Evolutionary conservation across 768 basidiomycete genomes (phyloP), one percentile per base, ranked within the genome.

Genomic region (Agaricus subrufescens): DNA sequence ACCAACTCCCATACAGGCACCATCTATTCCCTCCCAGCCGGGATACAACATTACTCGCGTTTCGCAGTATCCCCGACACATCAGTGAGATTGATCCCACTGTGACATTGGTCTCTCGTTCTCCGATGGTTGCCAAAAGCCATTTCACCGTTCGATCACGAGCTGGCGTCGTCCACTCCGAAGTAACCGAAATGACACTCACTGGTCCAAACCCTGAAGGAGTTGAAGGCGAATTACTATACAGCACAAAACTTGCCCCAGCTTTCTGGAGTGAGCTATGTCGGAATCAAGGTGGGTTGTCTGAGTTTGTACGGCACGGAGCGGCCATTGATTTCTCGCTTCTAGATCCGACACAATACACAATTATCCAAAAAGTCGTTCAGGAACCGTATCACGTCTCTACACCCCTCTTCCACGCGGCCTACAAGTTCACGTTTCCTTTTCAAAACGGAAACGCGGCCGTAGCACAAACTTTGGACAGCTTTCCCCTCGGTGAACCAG

Each of bases 291-390:
- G 88, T 87, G 61, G 53, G 77, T 61, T 19, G 40, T 64, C 9
- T 25, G 47, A 3, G 46, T 29, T 5, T 3, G 30, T 5, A n/a
- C 9, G 43, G 43, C 8, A 44, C 27, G 15, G 0, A 29, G 27
- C 30, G 15, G 15, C 6, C 37, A n/a, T 34, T 53, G 27, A 55
- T 62, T 59, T 56, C 14, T 47, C 15, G 31, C 43, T 45, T 15
- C 52, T 56, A 89, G 88, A 90, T 67, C 84, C 86, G 23, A 81
- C 85, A 3, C 68, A 77, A 54, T 89, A 80, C 67, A 81, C 78
- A 2, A 86, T 90, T 63, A 69, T 82, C 43, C 88, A 90, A 64
- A 81, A 85, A 49, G 82, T 90, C 46, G 62, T 73, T 27, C 70
- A 73, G 54, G 70, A 73, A 52, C 64, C 4, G 48, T 67, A 23